phyloP scores from a whole-genome alignment of 2,329 filamentous ascomycete genomes.

The Ceratocystis destructans region DNA sequence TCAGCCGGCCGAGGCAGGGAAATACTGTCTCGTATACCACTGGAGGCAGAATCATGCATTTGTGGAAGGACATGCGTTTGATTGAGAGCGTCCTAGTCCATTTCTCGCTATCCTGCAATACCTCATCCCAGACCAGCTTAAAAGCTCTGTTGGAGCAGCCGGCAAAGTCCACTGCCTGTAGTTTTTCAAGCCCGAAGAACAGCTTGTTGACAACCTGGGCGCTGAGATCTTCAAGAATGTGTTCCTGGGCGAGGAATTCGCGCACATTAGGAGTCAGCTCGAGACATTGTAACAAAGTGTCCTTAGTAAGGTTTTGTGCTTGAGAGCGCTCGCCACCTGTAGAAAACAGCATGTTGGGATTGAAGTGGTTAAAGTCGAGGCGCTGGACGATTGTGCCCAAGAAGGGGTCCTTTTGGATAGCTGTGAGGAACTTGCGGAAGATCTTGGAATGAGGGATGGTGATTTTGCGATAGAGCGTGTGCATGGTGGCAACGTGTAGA shows the following conservation, averaged over 20 bases:
- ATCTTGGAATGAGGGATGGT: slow-evolving; percentile 72
- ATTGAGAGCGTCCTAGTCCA: slow-evolving; percentile 32
- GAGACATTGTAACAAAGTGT: slow-evolving; percentile 58
- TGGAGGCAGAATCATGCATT: slow-evolving; percentile 57
- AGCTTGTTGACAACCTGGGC: slow-evolving; percentile 55
- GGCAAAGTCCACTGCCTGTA: slow-evolving; percentile 63
- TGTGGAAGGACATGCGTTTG: slow-evolving; percentile 60
- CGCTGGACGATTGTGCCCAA: slow-evolving; percentile 64
- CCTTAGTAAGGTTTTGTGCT: slow-evolving; percentile 61
- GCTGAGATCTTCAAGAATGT: slow-evolving; percentile 62
- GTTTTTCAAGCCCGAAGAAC: slow-evolving; percentile 48
- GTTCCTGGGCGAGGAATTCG: slow-evolving; percentile 69
- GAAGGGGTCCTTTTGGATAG: slow-evolving; percentile 50
- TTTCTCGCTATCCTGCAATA: slow-evolving; percentile 35
- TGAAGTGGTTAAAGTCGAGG: slow-evolving; percentile 76
- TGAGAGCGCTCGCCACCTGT: slow-evolving; percentile 61
- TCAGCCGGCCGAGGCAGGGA: slow-evolving; percentile 54
- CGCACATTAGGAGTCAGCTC: slow-evolving; percentile 58
- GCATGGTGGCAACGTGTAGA: slow-evolving; percentile 57
- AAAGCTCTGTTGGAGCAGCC: slow-evolving; percentile 58
- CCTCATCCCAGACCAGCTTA: slow-evolving; percentile 47
- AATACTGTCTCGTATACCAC: slow-evolving; percentile 55
- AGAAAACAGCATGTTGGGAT: slow-evolving; percentile 61
- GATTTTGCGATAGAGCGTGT: slow-evolving; percentile 64
- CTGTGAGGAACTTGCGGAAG: slow-evolving; percentile 66